Conservation (phyloP, 768 basidiomycete genomes). For the Clavaria fumosa region DNA sequence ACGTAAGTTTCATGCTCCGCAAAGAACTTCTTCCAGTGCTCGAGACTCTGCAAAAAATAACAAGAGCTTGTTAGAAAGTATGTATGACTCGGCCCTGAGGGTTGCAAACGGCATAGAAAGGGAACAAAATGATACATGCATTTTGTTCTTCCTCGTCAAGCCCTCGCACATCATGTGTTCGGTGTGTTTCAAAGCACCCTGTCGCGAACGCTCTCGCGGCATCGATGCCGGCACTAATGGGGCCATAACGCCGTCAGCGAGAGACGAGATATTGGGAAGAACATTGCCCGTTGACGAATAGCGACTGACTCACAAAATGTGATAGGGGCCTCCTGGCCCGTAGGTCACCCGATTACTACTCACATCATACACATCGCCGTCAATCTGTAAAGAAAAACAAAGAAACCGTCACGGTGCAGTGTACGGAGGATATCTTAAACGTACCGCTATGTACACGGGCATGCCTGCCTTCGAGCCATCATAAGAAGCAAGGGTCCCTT, state of each 20-base stretch:
- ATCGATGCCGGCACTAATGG: constrained; percentile 76
- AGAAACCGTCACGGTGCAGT: background rate
- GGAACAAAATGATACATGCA: constrained; percentile 27
- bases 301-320: constrained; percentile 30
- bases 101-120: background rate
- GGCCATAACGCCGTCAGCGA: too few relatives aligned
- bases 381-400: constrained; percentile 38
- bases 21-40: constrained; percentile 89
- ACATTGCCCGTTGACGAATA: constrained; percentile 5
- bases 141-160: constrained; percentile 53
- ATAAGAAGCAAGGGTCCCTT: constrained; percentile 43
- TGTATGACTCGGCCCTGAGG: background rate
- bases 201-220: constrained; percentile 89
- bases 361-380: constrained; percentile 89
- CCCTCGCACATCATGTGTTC: constrained; percentile 83
- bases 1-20: constrained; percentile 62
- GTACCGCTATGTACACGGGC: constrained; percentile 76
- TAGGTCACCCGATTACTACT: constrained; percentile 55
- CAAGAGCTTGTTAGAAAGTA: constrained; percentile 1
- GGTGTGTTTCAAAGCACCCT: constrained; percentile 83
- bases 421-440: constrained; percentile 10
- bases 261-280: too few relatives aligned
- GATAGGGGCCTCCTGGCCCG: constrained; percentile 79
- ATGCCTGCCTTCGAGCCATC: constrained; percentile 50
- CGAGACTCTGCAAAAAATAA: constrained; percentile 36